These are phyloP conservation scores for Erodium moschatum DNA, from an alignment of 441 rosid genomes.

Conservation along the genomic window DNA sequence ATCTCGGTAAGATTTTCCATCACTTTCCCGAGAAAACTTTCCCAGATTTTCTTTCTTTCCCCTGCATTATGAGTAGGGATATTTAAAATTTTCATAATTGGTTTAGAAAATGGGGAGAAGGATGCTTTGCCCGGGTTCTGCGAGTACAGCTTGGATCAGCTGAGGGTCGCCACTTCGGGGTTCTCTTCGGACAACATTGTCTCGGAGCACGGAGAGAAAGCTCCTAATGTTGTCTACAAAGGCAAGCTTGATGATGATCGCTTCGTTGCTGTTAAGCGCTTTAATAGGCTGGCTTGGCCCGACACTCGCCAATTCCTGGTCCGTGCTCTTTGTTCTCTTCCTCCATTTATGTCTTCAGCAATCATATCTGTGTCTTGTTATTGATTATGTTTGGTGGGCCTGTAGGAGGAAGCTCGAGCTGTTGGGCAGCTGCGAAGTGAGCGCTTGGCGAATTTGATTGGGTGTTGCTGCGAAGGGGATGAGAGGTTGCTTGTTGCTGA, in stretches of 20 bases:
- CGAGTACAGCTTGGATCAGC: conserved; percentile 70
- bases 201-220: conserved; percentile 90
- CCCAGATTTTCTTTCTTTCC: too few relatives aligned
- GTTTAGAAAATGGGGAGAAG: conserved; percentile 48
- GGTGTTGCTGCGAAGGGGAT: conserved; percentile 84
- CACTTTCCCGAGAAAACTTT: conserved; percentile 17
- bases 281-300: conserved; percentile 86
- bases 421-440: conserved; percentile 79
- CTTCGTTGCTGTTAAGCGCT: conserved; percentile 74
- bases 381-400: conserved; percentile 7
- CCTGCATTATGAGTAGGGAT: neutral
- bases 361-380: conserved; percentile 21
- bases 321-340: conserved; percentile 1
- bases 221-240: conserved; percentile 85
- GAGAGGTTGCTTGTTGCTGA: conserved; percentile 90
- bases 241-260: conserved; percentile 64
- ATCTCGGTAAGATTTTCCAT: conserved; percentile 49
- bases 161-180: conserved; percentile 67
- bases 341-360: neutral
- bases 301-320: conserved; percentile 92
- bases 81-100: neutral
- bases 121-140: conserved; percentile 48
- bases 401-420: conserved; percentile 76
- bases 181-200: conserved; percentile 69
- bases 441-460: conserved; percentile 72